These are phyloP conservation scores for Aspergillus kassunensis DNA, from an alignment of 495 filamentous ascomycete species.

Conservation along the genomic window DNA sequence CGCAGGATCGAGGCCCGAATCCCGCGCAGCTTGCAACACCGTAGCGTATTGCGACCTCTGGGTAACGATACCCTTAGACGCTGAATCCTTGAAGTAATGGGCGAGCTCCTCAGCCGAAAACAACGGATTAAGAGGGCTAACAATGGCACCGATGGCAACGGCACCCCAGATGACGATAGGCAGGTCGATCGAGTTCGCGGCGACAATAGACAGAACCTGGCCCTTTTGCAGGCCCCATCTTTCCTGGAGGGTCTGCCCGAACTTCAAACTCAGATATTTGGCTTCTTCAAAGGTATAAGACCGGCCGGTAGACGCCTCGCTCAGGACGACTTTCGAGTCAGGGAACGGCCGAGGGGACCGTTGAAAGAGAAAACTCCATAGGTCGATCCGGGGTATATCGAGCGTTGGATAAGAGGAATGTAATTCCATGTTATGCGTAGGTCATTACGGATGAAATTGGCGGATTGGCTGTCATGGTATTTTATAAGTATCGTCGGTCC, in stretches of 20 bases:
- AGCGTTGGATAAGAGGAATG: slow-evolving; percentile 43
- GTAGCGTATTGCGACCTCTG: too few relatives aligned
- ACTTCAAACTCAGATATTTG: slow-evolving; percentile 51
- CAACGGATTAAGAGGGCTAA: too few relatives aligned
- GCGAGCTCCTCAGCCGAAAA: too few relatives aligned
- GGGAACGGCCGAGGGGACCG: slow-evolving; percentile 7
- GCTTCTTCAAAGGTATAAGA: slow-evolving; percentile 63
- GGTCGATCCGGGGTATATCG: slow-evolving; percentile 61
- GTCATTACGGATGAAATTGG: too few relatives aligned
- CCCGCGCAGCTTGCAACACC: too few relatives aligned
- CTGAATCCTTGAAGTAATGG: too few relatives aligned
- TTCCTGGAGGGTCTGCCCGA: slow-evolving; percentile 72
- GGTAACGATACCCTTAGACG: too few relatives aligned
- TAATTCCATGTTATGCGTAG: neutral
- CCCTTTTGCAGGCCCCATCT: slow-evolving; percentile 73
- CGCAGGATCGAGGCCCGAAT: too few relatives aligned
- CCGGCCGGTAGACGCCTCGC: slow-evolving; percentile 60
- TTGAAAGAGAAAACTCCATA: slow-evolving; percentile 57
- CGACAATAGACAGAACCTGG: slow-evolving; percentile 65
- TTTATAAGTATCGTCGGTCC: too few relatives aligned
- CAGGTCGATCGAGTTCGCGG: slow-evolving; percentile 71
- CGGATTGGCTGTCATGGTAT: too few relatives aligned
- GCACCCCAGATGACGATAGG: slow-evolving; percentile 66
- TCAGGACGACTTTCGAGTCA: neutral
- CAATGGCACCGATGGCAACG: too few relatives aligned